Base-by-base conservation (phyloP, 2,329 filamentous ascomycete genomes). In the Dendrostoma leiphaemia region DNA sequence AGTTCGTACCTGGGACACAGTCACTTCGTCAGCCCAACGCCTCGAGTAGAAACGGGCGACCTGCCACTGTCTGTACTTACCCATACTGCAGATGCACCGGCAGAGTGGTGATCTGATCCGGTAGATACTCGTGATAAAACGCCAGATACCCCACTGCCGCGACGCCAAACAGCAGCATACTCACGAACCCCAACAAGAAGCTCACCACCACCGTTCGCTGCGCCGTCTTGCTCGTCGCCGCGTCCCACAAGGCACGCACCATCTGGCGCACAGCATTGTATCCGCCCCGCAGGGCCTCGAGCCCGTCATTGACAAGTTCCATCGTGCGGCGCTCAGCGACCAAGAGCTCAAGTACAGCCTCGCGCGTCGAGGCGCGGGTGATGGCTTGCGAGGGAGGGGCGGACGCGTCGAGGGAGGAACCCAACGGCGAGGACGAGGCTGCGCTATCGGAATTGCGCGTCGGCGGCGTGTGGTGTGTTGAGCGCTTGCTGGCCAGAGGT, bases 41-140 rank as follows among this genome's bases (percentile, higher is more conserved):
- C 15, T 19, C 28, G 3, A 17, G 19, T 8, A 6, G 15, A 5
- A n/a, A 9, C 19, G n/a, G 15, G n/a, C 4, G 32, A 17, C 5
- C 19, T 12, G 40, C 35, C 46, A 24, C 44, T 13, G 6, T 19
- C 17, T 19, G 19, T 29, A 69, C 73, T 58, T 66, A 83, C 80
- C 81, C 79, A 68, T 84, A 85, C 65, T 84, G 82, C 7, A 85
- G 67, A 62, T 83, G 74, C 5, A 84, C 65, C 15, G 82, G 80
- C 37, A 75, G 65, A 0, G 74, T 74, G 17, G 79, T 73, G 43
- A 82, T 70, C 62, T 80, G 76, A 58, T 82, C 75, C 1, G 82
- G 82, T 1, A 85, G 70, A 59, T 81, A 83, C 59, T 75, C 77
- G 61, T 77, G 74, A 63, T 83, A 84, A 60, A 84, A 82, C 2